Evolutionary conservation across 768 basidiomycete species (phyloP).

Genomic region (Mycena galopus): DNA sequence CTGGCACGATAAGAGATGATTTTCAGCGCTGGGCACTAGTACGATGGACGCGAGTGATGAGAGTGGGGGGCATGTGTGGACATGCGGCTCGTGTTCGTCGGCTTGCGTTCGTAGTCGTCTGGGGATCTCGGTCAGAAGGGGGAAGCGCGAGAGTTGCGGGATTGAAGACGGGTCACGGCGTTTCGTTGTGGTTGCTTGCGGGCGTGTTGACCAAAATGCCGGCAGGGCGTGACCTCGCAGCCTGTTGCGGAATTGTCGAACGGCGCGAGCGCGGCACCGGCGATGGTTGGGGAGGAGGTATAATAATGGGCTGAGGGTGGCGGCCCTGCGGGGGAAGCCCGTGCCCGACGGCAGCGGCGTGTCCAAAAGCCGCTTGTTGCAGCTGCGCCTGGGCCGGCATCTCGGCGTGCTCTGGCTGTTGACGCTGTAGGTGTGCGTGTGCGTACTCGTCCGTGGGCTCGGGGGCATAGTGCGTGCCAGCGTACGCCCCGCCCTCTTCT

Average conservation of each 20-base stretch:
- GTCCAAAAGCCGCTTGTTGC: neutral
- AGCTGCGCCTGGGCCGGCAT: neutral
- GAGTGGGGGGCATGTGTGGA: too few species aligned
- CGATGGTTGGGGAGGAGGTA: neutral
- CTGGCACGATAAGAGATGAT: too few species aligned
- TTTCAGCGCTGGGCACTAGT: too few species aligned
- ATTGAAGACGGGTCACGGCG: too few species aligned
- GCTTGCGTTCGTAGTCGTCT: too few species aligned
- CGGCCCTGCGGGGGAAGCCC: neutral
- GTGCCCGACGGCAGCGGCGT: neutral
- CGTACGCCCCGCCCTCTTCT: conserved; percentile 52
- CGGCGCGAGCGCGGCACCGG: neutral
- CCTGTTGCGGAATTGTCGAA: neutral
- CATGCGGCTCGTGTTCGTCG: too few species aligned
- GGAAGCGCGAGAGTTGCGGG: too few species aligned
- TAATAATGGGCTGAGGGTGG: neutral
- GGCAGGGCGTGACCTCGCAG: too few species aligned
- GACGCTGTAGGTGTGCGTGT: conserved; percentile 21
- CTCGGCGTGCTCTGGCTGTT: conserved; percentile 21
- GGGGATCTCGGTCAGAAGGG: too few species aligned
- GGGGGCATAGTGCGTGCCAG: neutral
- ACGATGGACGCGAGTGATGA: too few species aligned
- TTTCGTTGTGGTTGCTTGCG: too few species aligned
- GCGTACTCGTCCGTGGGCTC: conserved; percentile 28
- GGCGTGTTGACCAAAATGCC: too few species aligned